Conservation (phyloP, 495 filamentous ascomycete genomes). For the Podospora pseudoanserina region DNA sequence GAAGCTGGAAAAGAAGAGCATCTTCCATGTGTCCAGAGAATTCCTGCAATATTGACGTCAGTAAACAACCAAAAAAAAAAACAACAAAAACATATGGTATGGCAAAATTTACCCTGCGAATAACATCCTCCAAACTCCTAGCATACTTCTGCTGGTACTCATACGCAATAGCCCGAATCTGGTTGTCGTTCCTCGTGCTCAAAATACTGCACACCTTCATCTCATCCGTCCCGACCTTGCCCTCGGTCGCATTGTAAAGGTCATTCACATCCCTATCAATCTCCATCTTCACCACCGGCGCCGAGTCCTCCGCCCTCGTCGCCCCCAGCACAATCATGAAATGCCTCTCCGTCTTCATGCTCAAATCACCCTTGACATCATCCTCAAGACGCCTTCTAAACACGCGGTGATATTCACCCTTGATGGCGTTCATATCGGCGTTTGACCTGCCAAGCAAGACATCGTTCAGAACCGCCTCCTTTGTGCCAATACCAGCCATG, state of each 20-base stretch:
- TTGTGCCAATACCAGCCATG: constrained; percentile 76
- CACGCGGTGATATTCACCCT: constrained; percentile 63
- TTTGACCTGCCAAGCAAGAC: constrained; percentile 78
- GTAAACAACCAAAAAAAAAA: constrained; percentile 7
- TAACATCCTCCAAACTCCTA: constrained; percentile 61
- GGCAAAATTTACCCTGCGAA: constrained; percentile 52
- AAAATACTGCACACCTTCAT: constrained; percentile 73
- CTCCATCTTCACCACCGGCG: constrained; percentile 63
- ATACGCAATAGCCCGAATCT: constrained; percentile 74
- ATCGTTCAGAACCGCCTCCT: constrained; percentile 81
- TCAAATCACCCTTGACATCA: constrained; percentile 73
- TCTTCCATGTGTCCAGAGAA: constrained; percentile 92
- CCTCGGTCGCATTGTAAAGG: constrained; percentile 70
- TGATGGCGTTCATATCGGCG: constrained; percentile 80
- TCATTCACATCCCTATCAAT: constrained; percentile 69
- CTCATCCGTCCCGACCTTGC: constrained; percentile 67
- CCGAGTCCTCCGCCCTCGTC: constrained; percentile 67
- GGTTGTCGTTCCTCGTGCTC: constrained; percentile 65
- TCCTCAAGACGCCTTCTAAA: constrained; percentile 58
- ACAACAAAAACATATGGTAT: constrained; percentile 7
- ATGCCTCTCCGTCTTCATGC: constrained; percentile 75
- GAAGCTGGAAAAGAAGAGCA: constrained; percentile 73
- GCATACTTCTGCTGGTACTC: constrained; percentile 66
- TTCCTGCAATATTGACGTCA: constrained; percentile 41
- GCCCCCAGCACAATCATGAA: constrained; percentile 75